phyloP scores from a whole-genome alignment of 2,329 filamentous ascomycete species.

The Sarocladium kiliense region DNA sequence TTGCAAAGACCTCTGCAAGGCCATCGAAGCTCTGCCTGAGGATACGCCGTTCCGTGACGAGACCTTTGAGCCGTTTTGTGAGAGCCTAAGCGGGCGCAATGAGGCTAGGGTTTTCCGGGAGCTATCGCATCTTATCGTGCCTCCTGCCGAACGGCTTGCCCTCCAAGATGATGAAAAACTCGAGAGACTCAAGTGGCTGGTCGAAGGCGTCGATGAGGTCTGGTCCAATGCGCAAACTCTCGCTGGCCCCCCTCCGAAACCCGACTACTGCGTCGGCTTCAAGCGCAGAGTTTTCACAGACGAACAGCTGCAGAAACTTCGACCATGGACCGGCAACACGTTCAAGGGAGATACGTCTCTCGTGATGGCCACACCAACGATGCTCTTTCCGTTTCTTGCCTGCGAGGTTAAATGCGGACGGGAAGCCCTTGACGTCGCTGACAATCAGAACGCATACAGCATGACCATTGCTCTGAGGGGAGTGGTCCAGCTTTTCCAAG shows the following conservation, averaged over 20 bases:
- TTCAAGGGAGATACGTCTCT: slow-evolving; percentile 25
- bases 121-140: slow-evolving; percentile 29
- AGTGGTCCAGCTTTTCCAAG: slow-evolving; percentile 32
- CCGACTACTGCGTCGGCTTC: slow-evolving; percentile 39
- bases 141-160: slow-evolving; percentile 30
- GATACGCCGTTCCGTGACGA: slow-evolving; percentile 31
- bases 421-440: slow-evolving; percentile 29
- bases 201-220: slow-evolving; percentile 30
- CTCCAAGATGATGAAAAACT: slow-evolving; percentile 23
- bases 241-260: slow-evolving; percentile 31
- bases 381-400: slow-evolving; percentile 45
- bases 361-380: slow-evolving; percentile 38
- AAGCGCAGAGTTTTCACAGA: slow-evolving; percentile 33
- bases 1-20: slow-evolving; percentile 15
- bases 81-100: slow-evolving; percentile 26
- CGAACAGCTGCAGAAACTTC: slow-evolving; percentile 34
- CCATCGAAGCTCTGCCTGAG: slow-evolving; percentile 14
- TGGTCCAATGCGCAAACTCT: slow-evolving; percentile 36
- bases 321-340: slow-evolving; percentile 27
- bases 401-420: slow-evolving; percentile 42
- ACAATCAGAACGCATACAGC: slow-evolving; percentile 35
- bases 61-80: slow-evolving; percentile 29
- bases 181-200: slow-evolving; percentile 16
- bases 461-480: slow-evolving; percentile 34
- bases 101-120: slow-evolving; percentile 31